phyloP scores from a whole-genome alignment of 495 filamentous ascomycete species.

The Penicillium tannophilum region DNA sequence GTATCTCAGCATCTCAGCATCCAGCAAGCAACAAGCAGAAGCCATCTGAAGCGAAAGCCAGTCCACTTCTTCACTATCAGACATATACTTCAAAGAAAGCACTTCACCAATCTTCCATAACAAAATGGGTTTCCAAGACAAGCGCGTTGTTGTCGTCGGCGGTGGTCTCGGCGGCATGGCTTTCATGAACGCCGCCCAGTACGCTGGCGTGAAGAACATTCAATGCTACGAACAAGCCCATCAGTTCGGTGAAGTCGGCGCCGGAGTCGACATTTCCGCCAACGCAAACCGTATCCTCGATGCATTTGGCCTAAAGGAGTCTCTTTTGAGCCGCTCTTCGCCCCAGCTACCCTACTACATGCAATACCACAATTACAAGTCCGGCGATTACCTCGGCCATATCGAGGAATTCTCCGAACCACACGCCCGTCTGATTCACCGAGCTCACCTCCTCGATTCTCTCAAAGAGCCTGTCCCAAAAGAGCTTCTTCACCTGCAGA shows the following conservation, averaged over 20 bases:
- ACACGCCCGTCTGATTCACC: slow-evolving; percentile 32
- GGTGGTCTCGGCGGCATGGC: slow-evolving; percentile 58
- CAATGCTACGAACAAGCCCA: slow-evolving; percentile 53
- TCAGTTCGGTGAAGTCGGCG: slow-evolving; percentile 56
- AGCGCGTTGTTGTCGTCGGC: slow-evolving; percentile 56
- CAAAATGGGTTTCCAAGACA: slow-evolving; percentile 34
- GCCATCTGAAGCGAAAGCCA: neutral
- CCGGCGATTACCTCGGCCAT: slow-evolving; percentile 30
- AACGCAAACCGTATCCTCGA: slow-evolving; percentile 35
- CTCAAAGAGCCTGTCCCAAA: slow-evolving; percentile 30
- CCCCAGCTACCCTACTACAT: slow-evolving; percentile 32
- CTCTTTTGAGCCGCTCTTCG: slow-evolving; percentile 27
- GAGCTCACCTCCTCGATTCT: slow-evolving; percentile 41
- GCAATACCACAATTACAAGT: slow-evolving; percentile 33
- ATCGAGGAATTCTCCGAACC: slow-evolving; percentile 36
- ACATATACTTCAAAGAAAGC: neutral
- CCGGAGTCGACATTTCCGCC: slow-evolving; percentile 49
- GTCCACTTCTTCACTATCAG: neutral
- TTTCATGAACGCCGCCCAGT: slow-evolving; percentile 46
- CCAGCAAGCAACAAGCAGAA: neutral
- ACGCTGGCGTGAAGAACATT: slow-evolving; percentile 52
- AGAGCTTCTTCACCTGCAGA: slow-evolving; percentile 8
- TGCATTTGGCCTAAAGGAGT: slow-evolving; percentile 30
- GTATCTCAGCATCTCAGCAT: neutral
- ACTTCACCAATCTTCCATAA: neutral